Evolutionary conservation across 2,329 filamentous ascomycete genomes (phyloP), one percentile per base, ranked within the genome.

Genomic region (Cladosporium sp.): DNA sequence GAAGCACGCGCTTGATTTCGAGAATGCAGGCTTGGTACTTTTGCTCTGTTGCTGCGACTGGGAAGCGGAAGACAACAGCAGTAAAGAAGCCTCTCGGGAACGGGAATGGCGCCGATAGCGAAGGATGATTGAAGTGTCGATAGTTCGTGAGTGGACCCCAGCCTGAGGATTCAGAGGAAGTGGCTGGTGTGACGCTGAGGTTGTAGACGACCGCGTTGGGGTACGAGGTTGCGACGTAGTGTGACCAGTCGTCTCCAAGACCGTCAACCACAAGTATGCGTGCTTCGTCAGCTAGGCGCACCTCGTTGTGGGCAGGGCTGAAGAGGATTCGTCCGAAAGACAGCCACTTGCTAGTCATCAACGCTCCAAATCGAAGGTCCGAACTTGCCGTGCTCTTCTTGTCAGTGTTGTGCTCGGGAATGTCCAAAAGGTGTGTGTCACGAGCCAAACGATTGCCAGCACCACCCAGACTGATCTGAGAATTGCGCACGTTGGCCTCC

Each of bases 211-310:
- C 89, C 0, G 89, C 89, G 0, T 83, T 83, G 0, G 90, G 89
- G 69, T 94, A 94, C 0, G 90, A 92, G 73, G 93, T 87, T 7
- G 91, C 90, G 23, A 91, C 91, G 71, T 93, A 94, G 76, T 92
- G 93, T 0, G 91, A 93, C 91, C 91, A 95, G 74, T 95, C 91
- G 73, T 93, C 93, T n/a, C 91, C 91, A 33, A 95, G 87, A 5
- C 91, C 91, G 78, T 95, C 91, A 65, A 95, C 84, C 21, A 95
- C 89, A 3, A 95, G 83, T 29, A 95, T 87, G 81, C 89, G 64
- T 79, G 85, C 80, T 83, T 89, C 78, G 76, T 74, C 82, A 0
- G 83, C 79, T 21, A 85, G 80, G 46, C 86, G 79, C 26, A 93
- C 83, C 69, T 92, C 88, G 55, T 91, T 89, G 29, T 91, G 86